Base-by-base conservation (phyloP, 768 basidiomycete genomes). In the Ramaria rubella region DNA sequence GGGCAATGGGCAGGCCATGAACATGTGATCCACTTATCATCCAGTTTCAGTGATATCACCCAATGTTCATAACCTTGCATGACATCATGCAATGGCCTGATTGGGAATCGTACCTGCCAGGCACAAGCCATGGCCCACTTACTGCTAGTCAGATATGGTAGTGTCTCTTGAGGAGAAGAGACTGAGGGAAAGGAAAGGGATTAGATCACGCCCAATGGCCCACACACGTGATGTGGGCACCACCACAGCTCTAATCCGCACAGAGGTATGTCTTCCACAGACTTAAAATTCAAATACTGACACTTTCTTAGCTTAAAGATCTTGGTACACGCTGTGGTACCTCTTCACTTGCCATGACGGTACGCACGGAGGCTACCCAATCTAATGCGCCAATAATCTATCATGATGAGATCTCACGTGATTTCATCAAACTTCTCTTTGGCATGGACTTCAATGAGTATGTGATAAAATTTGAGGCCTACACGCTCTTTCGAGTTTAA, bases 391-490 rank as follows among this genome's bases (percentile, higher is more conserved):
- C 48, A 8, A 49, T 49, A 8, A 49, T 5, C 21, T 24, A 49
- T 24, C 8, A 24, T 24, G 48, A 49, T 24, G 48, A 49, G 5
- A 49, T 49, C 48, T 49, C 48, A 5, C 19, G 48, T 17, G 48
- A 49, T 12, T 49, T 49, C 48, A 49, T 49, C 24, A 24, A 49
- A 19, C 24, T 49, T 19, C 24, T 49, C 24, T 49, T 49, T 49
- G 48, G 48, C 7, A 26, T 49, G 29, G 48, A 49, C 9, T 49
- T 14, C 9, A 26, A 49, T 49, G 48, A 49, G 12, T 49, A 24
- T 30, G 48, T 24, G 9, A 14, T 49, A 26, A 49, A 49, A 19
- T 49, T 23, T 30, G 48, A 46, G 44, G 44, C 44, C 44, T 46
- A 11, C 23, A 23, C 44, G 23, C 23, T 46, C 9, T 23, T 46